A percentile compares a stretch with the other conserved stretches of the same genome.
phyloP scores from a whole-genome alignment of 805 yeast genomes.

The Torulaspora microellipsoides region DNA sequence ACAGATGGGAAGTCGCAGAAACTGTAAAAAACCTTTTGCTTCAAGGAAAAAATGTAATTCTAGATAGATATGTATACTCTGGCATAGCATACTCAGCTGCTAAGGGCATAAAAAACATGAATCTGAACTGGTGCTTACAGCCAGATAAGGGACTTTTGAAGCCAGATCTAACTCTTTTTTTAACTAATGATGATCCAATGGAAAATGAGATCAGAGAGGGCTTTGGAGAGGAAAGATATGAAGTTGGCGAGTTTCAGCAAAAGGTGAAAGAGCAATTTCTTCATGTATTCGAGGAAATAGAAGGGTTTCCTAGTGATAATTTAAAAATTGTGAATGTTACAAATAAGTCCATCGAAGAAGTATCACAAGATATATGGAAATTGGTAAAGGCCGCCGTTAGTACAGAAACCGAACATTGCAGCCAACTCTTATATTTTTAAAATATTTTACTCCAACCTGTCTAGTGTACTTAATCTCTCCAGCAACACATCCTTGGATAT shows the following conservation, averaged over 20 bases:
- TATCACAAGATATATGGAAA: constrained; percentile 44
- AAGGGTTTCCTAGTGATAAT: constrained; percentile 16
- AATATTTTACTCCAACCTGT: constrained; percentile 46
- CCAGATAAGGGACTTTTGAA: constrained; percentile 83
- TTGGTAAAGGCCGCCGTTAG: constrained; percentile 15
- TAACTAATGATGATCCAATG: constrained; percentile 48
- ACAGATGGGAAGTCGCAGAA: constrained; percentile 79
- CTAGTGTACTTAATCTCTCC: constrained; percentile 60
- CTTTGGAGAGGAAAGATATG: constrained; percentile 94
- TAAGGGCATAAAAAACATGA: constrained; percentile 49
- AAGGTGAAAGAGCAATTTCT: constrained; percentile 61
- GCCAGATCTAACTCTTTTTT: constrained; percentile 80
- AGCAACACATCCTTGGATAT: constrained; percentile 67
- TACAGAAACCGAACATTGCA: constrained; percentile 3
- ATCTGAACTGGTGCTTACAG: constrained; percentile 67
- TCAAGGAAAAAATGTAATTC: constrained; percentile 55
- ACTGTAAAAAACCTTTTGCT: constrained; percentile 43
- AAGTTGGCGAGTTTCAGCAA: constrained; percentile 65
- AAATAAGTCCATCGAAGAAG: constrained; percentile 52
- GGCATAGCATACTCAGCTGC: constrained; percentile 93
- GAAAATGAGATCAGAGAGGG: constrained; percentile 54
- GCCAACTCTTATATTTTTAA: constrained; percentile 17
- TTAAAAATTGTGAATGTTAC: constrained; percentile 59
- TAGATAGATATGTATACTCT: constrained; percentile 88
- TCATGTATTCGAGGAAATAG: constrained; percentile 38